phyloP scores from a whole-genome alignment of 345 rosid genomes.

The Moricandia moricandioides region DNA sequence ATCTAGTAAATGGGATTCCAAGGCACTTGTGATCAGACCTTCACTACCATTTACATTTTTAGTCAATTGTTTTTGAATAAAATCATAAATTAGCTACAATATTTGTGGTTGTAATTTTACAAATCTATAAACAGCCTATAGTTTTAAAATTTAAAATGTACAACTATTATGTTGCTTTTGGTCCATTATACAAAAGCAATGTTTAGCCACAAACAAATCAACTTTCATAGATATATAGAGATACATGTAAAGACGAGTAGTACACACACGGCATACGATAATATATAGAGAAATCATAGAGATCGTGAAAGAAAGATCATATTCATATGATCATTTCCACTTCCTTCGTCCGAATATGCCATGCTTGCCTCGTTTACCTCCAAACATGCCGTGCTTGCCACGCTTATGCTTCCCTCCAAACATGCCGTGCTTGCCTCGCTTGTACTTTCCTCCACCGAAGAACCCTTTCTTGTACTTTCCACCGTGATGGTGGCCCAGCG shows the following conservation, averaged over 20 bases:
- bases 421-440: slow-evolving; percentile 36
- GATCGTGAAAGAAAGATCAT: background rate
- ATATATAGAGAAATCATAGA: background rate
- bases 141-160: too few relatives aligned
- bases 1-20: too few relatives aligned
- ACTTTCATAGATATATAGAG: background rate
- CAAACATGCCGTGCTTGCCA: slow-evolving; percentile 36
- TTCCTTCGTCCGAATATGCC: slow-evolving; percentile 38
- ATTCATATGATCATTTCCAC: slow-evolving; percentile 30
- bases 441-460: slow-evolving; percentile 33
- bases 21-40: too few relatives aligned
- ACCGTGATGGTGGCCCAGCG: slow-evolving; percentile 12
- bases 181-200: background rate
- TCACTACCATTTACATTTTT: too few relatives aligned
- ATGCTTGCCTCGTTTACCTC: slow-evolving; percentile 38
- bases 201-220: background rate
- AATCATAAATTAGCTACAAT: too few relatives aligned
- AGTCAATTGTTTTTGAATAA: too few relatives aligned
- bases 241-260: background rate
- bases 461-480: slow-evolving; percentile 36
- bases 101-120: too few relatives aligned
- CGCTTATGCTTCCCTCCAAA: slow-evolving; percentile 35
- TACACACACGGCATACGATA: background rate
- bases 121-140: too few relatives aligned
- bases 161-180: too few relatives aligned